A percentile compares a stretch with the other conserved stretches of the same genome.
These are phyloP conservation scores for Neurospora tetraspora DNA, from an alignment of 495 filamentous ascomycete genomes.

Conservation along the genomic window DNA sequence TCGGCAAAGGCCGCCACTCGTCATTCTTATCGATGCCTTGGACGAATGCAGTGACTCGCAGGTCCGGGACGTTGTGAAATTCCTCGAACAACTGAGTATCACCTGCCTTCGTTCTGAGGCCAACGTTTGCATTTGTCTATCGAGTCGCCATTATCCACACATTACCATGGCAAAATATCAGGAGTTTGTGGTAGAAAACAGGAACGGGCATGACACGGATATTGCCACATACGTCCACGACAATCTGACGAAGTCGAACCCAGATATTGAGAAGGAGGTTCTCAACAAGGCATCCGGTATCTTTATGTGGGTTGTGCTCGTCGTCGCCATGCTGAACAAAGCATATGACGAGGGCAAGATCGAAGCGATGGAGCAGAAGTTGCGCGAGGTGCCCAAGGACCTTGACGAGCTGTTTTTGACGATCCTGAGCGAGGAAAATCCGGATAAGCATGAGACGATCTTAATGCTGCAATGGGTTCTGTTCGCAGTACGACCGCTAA, in stretches of 20 bases:
- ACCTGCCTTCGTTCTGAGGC: neutral
- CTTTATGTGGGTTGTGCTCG: constrained; percentile 29
- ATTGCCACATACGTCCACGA: constrained; percentile 1
- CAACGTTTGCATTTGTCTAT: constrained; percentile 11
- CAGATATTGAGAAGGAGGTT: neutral
- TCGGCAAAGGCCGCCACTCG: neutral
- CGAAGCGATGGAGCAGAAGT: constrained; percentile 3
- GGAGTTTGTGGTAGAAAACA: constrained; percentile 5
- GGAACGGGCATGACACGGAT: neutral
- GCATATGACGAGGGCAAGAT: constrained; percentile 15
- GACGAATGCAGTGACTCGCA: neutral
- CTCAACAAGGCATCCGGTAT: constrained; percentile 6
- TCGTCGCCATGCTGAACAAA: constrained; percentile 22
- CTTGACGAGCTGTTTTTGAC: constrained; percentile 4
- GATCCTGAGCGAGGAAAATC: neutral
- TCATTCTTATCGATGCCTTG: neutral
- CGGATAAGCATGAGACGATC: constrained; percentile 1
- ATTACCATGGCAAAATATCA: constrained; percentile 6
- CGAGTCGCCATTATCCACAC: constrained; percentile 26
- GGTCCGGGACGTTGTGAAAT: neutral
- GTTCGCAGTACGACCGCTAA: neutral
- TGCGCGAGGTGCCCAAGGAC: neutral
- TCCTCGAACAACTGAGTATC: neutral
- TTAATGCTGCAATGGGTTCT: constrained; percentile 9
- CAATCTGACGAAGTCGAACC: neutral